Evolutionary conservation across 1,284 basidiomycete genomes (phyloP), one percentile per base, ranked within the genome.

Genomic region (Ganoderma leucocontextum): DNA sequence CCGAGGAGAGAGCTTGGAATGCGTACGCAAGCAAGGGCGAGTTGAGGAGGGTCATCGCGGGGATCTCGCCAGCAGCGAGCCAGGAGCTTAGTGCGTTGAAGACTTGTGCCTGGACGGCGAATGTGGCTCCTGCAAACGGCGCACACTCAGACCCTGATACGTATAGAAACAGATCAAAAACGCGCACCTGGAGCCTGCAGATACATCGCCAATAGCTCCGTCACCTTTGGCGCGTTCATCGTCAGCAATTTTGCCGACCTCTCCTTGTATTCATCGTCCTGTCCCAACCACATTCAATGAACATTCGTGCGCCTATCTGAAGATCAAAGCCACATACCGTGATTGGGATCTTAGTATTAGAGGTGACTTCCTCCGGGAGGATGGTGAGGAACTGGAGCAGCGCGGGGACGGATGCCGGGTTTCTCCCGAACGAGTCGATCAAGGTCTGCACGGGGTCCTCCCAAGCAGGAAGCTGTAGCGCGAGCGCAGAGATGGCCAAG

Each of bases 381-480:
- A 97, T 85, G 1, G 94, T 95, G 75, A 99, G 80, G 81, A 99
- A 99, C 77, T 97, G 93, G 69, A 99, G 82, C 72, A 99, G 80
- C 5, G 91, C 88, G 0, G 91, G 90, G 0, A 99, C 97, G 10
- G 92, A 95, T 9, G 84, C 85, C 13, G 96, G 94, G 78, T 95
- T 92, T 72, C 87, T 86, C 55, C 97, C 98, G 79, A 97, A 96
- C 35, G 85, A 85, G 65, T 95, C 91, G 74, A 98, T 93, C 88
- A 99, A 89, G 55, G 86, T 86, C 69, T 91, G 88, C 2, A 98
- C 91, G 0, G 94, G 85, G 76, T 94, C 89, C 49, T 87, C 83
- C 97, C 97, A 99, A 69, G 90, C 85, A n/a, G 94, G 90, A 75
- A 96, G 87, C 82, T 99, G 98, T 35, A 99, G 83, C 1, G 97